Percentiles rank a stretch among this genome's conserved stretches.
Conservation (phyloP, 1,139 yeast species). For the Scheffersomyces segobiensis region DNA sequence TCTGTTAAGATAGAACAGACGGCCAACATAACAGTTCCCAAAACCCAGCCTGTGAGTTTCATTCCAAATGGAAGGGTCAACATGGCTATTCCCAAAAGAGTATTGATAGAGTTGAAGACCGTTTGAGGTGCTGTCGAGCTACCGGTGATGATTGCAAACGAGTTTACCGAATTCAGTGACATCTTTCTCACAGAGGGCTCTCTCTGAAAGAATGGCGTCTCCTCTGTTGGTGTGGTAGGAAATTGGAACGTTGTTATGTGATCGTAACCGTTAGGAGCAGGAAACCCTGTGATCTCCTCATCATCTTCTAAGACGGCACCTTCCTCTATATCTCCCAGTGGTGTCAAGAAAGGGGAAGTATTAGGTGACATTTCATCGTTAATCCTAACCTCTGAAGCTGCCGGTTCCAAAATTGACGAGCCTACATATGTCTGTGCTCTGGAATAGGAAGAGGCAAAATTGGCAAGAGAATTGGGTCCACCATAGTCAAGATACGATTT, state of each 20-base stretch:
- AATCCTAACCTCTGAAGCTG: conserved; percentile 1
- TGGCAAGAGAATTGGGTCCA: conserved; percentile 68
- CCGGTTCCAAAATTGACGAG: conserved; percentile 22
- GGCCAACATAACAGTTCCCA: conserved; percentile 57
- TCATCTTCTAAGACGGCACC: conserved; percentile 3
- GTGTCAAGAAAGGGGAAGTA: conserved; percentile 16
- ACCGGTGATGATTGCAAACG: conserved; percentile 16
- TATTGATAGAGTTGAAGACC: conserved; percentile 81
- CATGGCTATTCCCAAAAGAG: conserved; percentile 83
- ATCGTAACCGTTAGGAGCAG: conserved; percentile 5
- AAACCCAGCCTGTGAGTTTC: conserved; percentile 75
- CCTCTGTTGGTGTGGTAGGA: conserved; percentile 14
- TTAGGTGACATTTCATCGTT: conserved; percentile 28
- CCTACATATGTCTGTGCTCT: conserved; percentile 68
- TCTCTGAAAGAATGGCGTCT: conserved; percentile 1
- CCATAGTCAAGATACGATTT: conserved; percentile 20
- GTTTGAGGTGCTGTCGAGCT: conserved; percentile 78
- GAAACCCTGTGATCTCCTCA: background rate
- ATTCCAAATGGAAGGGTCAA: conserved; percentile 82
- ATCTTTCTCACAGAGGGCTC: background rate
- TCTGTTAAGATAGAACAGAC: conserved; percentile 64
- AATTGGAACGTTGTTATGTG: conserved; percentile 15
- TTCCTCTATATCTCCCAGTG: conserved; percentile 2
- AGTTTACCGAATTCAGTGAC: background rate
- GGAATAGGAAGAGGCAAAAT: conserved; percentile 76